Evolutionary conservation across 2,329 filamentous ascomycete species (phyloP), one percentile per base, ranked within the genome.

Genomic region (Diplocarpon rosae): DNA sequence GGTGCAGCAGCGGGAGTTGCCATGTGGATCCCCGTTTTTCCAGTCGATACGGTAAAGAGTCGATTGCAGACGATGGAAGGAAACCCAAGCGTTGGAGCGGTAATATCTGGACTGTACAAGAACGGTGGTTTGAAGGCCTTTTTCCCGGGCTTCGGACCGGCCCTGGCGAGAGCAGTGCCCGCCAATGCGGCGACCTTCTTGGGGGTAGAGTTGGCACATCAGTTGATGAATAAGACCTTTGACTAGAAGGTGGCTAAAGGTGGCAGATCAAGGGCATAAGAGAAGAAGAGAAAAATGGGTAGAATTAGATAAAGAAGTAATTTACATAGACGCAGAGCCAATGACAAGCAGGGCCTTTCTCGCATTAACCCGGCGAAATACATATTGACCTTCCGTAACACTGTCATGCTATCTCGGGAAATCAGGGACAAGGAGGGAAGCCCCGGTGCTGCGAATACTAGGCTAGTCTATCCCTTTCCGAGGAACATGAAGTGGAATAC

Each of bases 11-110:
- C 92, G 0, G 92, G 92, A 60, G 78, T 98, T 20, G 92, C 92
- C 51, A 98, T 98, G 92, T 98, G 92, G 92, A 92, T 95, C 55
- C 89, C 92, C 43, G 89, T 98, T 34, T 98, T 98, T 76, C 92
- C 92, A 16, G 76, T 98, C 52, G 92, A 98, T 62, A 98, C 92
- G 0, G 81, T 98, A 68, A 98, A 98, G 77, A 89, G 83, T 52
- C 74, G 89, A 31, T 69, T 98, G 62, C 92, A 98, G 73, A 94
- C 86, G 35, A 87, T 87, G 34, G 85, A 92, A 60, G 88, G 87
- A 39, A 83, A 83, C 55, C 81, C 88, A 39, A 86, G 83, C 0
- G 78, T 98, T 41, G 75, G 80, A 13, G 80, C 84, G 7, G 86
- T 92, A 28, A 76, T 98, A 41, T 74, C 76, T 52, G 78, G 87